Evolutionary conservation across 2,329 filamentous ascomycete species (phyloP).

Genomic region (Pestalotiopsis sp.): DNA sequence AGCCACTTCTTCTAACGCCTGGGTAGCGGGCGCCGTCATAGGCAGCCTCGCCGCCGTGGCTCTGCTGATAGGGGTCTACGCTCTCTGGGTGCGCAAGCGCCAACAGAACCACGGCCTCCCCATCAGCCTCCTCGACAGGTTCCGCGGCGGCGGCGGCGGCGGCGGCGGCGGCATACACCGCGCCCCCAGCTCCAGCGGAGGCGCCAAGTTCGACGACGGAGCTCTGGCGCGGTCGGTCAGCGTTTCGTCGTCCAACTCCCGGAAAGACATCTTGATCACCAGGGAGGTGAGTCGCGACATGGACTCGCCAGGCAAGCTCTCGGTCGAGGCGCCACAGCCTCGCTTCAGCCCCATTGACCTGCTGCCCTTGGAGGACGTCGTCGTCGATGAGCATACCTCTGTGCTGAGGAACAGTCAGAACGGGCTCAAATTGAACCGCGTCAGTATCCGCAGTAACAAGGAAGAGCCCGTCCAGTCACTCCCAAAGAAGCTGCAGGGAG

Average conservation of each 20-base stretch:
- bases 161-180: not conserved
- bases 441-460: not conserved
- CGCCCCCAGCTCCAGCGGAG: not conserved
- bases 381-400: not conserved
- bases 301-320: not conserved
- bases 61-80: constrained; percentile 30
- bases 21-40: constrained; percentile 35
- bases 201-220: not conserved
- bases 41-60: constrained; percentile 31
- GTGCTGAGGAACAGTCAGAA: not conserved
- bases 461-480: not conserved
- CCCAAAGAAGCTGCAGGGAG: not conserved
- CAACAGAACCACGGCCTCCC: constrained; percentile 1
- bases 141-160: not conserved
- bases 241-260: not conserved
- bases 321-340: not conserved
- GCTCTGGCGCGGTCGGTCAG: not conserved
- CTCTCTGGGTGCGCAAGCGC: constrained; percentile 30
- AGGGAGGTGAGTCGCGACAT: not conserved
- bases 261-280: not conserved
- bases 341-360: not conserved
- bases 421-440: not conserved
- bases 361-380: not conserved
- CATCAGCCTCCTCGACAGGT: not conserved
- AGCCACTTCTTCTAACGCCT: constrained; percentile 23